Evolutionary conservation across 305 asterid genomes (phyloP), one percentile per base, ranked within the genome.

Genomic region (Rubia tinctorum): DNA sequence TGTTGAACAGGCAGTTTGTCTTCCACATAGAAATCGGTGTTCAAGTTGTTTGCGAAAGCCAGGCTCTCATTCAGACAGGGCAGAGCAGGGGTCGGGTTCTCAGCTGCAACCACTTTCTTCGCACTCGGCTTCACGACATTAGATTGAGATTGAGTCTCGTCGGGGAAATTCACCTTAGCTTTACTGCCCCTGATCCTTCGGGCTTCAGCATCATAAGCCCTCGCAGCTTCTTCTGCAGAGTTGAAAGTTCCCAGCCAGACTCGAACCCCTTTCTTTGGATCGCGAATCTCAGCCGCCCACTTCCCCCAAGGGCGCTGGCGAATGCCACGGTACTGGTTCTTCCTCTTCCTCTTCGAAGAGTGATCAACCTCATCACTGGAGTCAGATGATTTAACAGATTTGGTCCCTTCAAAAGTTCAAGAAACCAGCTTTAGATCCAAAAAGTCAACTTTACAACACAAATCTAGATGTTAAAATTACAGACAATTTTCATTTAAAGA

Each of bases 281-380:
- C 99, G 70, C 99, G 97, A 37, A 94, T 94, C 90, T 94, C 99
- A 81, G 99, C 98, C 0, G 99, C 99, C 99, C 99, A 94, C 81
- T 94, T 94, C 23, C 99, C 99, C 98, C 99, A 94, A n/a, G 98
- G 98, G 20, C 99, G 90, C 73, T 94, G 99, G 44, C 99, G 84
- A 77, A 94, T 94, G 53, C 99, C 99, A 77, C 98, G 82, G 66
- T 90, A 94, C 74, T 92, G 98, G 77, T 90, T 94, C 86, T 92
- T 94, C 90, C 98, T 89, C 89, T 92, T 94, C 77, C 96, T 84
- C 74, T 89, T 94, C 0, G 89, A 86, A 67, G 88, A 83, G 73
- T 83, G 89, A 1, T 84, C 92, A 84, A 78, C 69, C 71, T 90
- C 90, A 75, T 85, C 92, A 44, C 84, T 86, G 37, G 88, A 84